phyloP scores from a whole-genome alignment of 2,329 filamentous ascomycete species.

The Diplodia sapinea region DNA sequence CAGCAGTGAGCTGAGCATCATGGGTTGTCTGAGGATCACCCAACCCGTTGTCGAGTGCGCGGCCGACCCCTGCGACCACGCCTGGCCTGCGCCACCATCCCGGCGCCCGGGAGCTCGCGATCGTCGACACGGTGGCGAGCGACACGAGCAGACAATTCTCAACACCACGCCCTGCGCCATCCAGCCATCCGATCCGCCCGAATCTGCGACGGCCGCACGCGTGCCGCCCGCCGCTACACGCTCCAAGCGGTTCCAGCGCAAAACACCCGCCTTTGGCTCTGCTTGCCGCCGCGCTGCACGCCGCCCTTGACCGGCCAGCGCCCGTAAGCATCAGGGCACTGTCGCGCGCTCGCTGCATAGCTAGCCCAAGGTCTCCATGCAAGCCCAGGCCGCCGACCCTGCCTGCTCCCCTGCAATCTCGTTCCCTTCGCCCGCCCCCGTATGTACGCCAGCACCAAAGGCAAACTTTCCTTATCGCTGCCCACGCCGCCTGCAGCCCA shows the following conservation, averaged over 20 bases:
- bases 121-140: slow-evolving; percentile 8
- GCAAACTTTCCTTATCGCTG: slow-evolving; percentile 12
- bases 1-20: slow-evolving; percentile 24
- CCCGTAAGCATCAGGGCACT: slow-evolving; percentile 27
- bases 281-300: not conserved
- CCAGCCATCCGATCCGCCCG: slow-evolving; percentile 10
- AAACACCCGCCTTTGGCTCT: slow-evolving; percentile 22
- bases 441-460: not conserved
- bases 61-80: not conserved
- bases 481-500: slow-evolving; percentile 1
- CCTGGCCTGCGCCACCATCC: slow-evolving; percentile 19
- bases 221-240: slow-evolving; percentile 3
- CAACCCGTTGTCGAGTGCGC: slow-evolving; percentile 11
- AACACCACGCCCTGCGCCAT: slow-evolving; percentile 7
- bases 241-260: slow-evolving; percentile 24
- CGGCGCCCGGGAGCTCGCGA: slow-evolving; percentile 24
- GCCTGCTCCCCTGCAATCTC: slow-evolving; percentile 2
- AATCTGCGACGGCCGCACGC: slow-evolving; percentile 3
- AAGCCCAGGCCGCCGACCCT: slow-evolving; percentile 9
- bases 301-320: slow-evolving; percentile 11
- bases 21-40: slow-evolving; percentile 29
- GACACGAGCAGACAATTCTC: slow-evolving; percentile 8
- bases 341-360: slow-evolving; percentile 10
- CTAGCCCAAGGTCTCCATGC: not conserved
- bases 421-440: not conserved